A percentile compares a stretch with the other conserved stretches of the same genome.
These are phyloP conservation scores for Coffea canephora DNA, from an alignment of 257 asterid species.

Conservation along the genomic window DNA sequence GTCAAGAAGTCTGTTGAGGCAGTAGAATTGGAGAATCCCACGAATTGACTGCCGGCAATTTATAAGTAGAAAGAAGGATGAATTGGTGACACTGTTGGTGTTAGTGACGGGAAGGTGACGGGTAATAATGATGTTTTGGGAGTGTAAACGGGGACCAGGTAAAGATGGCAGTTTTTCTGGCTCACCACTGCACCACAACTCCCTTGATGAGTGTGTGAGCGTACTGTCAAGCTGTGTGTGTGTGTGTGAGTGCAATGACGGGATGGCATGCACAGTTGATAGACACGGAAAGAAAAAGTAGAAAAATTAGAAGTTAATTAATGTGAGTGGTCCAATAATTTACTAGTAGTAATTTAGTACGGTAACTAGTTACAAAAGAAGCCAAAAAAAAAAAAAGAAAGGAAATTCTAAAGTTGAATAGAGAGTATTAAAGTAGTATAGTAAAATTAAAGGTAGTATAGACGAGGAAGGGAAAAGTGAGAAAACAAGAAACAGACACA, in stretches of 20 bases:
- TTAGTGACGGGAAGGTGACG: constrained; percentile 1
- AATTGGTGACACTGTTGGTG: background rate
- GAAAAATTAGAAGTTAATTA: background rate
- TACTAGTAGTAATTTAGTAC: too few species aligned
- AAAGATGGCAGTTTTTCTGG: background rate
- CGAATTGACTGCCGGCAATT: background rate
- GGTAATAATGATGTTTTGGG: constrained; percentile 29
- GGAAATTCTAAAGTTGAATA: background rate
- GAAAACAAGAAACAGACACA: background rate
- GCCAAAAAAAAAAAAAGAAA: background rate
- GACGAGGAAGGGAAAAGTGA: background rate
- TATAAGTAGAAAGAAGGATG: constrained; percentile 11
- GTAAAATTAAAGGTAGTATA: background rate
- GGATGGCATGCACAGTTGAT: constrained; percentile 10
- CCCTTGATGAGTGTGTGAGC: background rate
- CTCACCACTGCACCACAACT: background rate
- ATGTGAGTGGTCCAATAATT: background rate
- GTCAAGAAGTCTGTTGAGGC: background rate
- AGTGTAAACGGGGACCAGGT: constrained; percentile 19
- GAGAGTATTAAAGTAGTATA: background rate
- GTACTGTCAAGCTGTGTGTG: background rate
- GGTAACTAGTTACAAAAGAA: too few species aligned
- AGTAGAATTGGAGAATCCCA: background rate
- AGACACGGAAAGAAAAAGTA: background rate
- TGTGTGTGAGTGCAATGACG: constrained; percentile 24